A percentile compares a stretch with the other conserved stretches of the same genome.
These are phyloP conservation scores for Kurtzmaniella fragi DNA, from an alignment of 805 yeast species.

Conservation along the genomic window DNA sequence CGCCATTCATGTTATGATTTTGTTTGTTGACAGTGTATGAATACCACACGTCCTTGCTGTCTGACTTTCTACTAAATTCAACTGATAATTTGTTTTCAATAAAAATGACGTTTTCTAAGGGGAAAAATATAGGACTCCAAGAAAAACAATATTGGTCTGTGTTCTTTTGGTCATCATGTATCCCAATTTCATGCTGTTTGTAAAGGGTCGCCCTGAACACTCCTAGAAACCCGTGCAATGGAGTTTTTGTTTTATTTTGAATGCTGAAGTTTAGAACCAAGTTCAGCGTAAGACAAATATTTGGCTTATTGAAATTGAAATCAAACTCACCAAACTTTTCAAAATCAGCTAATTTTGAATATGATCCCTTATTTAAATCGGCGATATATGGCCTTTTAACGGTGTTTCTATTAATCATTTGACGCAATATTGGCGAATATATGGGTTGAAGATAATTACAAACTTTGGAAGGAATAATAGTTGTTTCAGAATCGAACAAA, in stretches of 20 bases:
- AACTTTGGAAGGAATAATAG: slow-evolving; percentile 44
- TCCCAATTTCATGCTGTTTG: slow-evolving; percentile 51
- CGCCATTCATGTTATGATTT: slow-evolving; percentile 16
- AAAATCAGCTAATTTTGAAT: slow-evolving; percentile 25
- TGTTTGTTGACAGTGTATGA: slow-evolving; percentile 17
- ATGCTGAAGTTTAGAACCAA: slow-evolving; percentile 17
- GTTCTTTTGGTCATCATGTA: slow-evolving; percentile 26
- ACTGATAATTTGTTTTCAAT: slow-evolving; percentile 8
- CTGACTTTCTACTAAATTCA: slow-evolving; percentile 7
- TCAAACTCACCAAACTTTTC: slow-evolving; percentile 45
- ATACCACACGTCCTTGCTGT: slow-evolving; percentile 15
- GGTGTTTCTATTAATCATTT: background rate
- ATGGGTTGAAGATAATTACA: slow-evolving; percentile 64
- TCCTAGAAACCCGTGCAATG: slow-evolving; percentile 72
- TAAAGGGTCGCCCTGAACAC: slow-evolving; percentile 69
- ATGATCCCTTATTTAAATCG: slow-evolving; percentile 10
- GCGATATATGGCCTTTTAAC: slow-evolving; percentile 18
- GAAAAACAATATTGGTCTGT: slow-evolving; percentile 22
- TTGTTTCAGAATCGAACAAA: slow-evolving; percentile 25
- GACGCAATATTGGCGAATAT: slow-evolving; percentile 41
- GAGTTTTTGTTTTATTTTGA: slow-evolving; percentile 43
- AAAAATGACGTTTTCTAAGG: slow-evolving; percentile 13
- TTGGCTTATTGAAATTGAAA: slow-evolving; percentile 49
- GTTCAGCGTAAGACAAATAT: slow-evolving; percentile 3
- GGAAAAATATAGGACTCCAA: slow-evolving; percentile 37